Base-by-base conservation (phyloP, 192 early-diverging fungal genomes). In the Spizellomyces sp. region DNA sequence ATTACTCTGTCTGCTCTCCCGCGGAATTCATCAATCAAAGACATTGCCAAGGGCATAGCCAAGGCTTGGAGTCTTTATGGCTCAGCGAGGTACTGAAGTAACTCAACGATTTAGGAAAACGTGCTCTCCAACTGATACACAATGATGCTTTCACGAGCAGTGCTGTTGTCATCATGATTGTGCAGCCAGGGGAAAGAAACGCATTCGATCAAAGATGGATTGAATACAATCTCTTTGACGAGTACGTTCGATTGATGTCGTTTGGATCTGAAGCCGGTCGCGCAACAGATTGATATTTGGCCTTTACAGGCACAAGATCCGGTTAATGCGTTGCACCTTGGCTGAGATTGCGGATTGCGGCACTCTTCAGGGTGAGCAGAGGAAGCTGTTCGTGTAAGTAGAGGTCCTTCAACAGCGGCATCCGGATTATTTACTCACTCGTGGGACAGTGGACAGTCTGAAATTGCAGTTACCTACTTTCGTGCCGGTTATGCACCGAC, bases 161-260 rank as follows among this genome's bases (percentile, higher is more conserved):
- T 41, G 90, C 94, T 0, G 83, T 92, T 47, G 89, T 93, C 1
- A 76, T 93, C 59, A 94, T 98, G 92, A 82, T 99, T 48, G 89
- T 94, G 27, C 95, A 96, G 73, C 93, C 94, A 43, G 84, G 80
- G n/a, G 96, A 99, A 79, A 85, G 93, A 45, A 99, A 99, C 68
- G 84, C 87, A 17, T 95, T 92, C 80, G 96, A 99, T 80, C 96
- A 99, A 77, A 86, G 94, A 55, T 89, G 85, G 83, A 88, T 96
- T 46, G 93, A 95, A 70, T 91, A 92, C 61, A 79, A 73, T n/a
- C 76, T 96, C n/a, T 81, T 90, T 77, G 2, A 82, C 78, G 83
- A 87, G 82, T 64, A 57, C 15, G 45, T 9, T 36, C 48, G 56
- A 14, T 59, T 7, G 17, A n/a, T 9, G 7, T 14, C 14, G 17